Evolutionary conservation across 1,139 yeast species (phyloP), one percentile per base, ranked within the genome.

Genomic region (Arxiozyma bovina): DNA sequence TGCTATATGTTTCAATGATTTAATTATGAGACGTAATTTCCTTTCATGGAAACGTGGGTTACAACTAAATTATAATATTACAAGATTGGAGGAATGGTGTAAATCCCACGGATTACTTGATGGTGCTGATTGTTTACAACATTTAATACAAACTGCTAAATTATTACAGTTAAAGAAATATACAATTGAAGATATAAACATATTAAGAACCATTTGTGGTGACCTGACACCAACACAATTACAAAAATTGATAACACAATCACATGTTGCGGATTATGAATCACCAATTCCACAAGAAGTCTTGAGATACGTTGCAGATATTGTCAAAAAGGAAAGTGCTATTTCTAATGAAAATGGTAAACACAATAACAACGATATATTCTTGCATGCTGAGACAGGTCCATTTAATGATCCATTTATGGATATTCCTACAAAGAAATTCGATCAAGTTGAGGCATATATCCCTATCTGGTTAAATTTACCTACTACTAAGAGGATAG

Each of bases 41-140:
- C 77, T 93, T 68, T 86, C 96, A 17, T 94, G 99, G 99, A 93
- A 93, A 76, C 85, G 99, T 68, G 99, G 99, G 54, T 78, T 94
- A 62, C 99, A 94, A 73, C 82, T 94, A 73, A 93, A 91, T 70
- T 94, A 94, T 74, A 94, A 94, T 70, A 94, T 91, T 54, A 93
- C 99, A 7, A 81, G 99, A 66, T 79, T 94, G 64, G 98, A 91
- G 71, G 99, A 94, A 74, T 94, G 99, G 99, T 93, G 99, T 73
- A 93, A 90, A 73, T 83, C 93, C 5, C 97, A 93, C 70, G 95
- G 87, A 57, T 82, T 94, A 62, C 86, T 88, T 54, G 96, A 91
- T 68, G 96, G 96, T 5, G 81, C 93, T n/a, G 81, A 85, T 45
- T 85, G 90, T 66, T 78, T 94, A 69, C 85, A 87, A 60, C 98